Evolutionary conservation across 2,329 filamentous ascomycete genomes (phyloP).

Genomic region (Aspergillus sp.): DNA sequence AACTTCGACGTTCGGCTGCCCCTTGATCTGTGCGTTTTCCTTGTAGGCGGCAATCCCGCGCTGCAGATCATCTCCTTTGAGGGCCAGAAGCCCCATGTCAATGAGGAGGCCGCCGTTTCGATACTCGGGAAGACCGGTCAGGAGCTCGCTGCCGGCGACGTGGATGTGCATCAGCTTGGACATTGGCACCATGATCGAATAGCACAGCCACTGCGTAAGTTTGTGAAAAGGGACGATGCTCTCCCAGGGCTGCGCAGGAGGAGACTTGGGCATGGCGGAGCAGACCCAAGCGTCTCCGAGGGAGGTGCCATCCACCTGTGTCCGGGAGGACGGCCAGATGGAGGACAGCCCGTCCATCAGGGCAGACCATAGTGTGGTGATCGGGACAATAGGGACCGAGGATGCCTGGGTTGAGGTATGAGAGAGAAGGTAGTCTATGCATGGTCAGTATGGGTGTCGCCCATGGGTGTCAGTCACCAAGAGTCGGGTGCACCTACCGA

Average conservation of each 20-base stretch:
- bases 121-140: constrained; percentile 86
- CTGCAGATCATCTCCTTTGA: constrained; percentile 61
- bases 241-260: constrained; percentile 62
- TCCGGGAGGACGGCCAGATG: constrained; percentile 84
- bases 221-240: constrained; percentile 88
- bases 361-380: constrained; percentile 83
- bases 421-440: constrained; percentile 75
- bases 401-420: constrained; percentile 84
- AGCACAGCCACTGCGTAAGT: constrained; percentile 87
- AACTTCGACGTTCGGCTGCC: constrained; percentile 62
- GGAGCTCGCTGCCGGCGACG: constrained; percentile 68
- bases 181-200: constrained; percentile 90
- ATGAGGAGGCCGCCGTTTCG: constrained; percentile 84
- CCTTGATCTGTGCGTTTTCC: constrained; percentile 61
- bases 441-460: constrained; percentile 1
- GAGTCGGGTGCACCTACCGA: constrained; percentile 55
- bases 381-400: constrained; percentile 73
- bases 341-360: constrained; percentile 77
- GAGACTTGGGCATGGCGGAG: constrained; percentile 62
- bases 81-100: constrained; percentile 67
- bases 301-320: constrained; percentile 73
- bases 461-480: too few relatives aligned
- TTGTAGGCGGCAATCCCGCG: constrained; percentile 62
- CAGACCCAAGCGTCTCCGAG: constrained; percentile 95
- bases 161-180: constrained; percentile 68